Evolutionary conservation across 2,329 filamentous ascomycete species (phyloP), one percentile per base, ranked within the genome.

Genomic region (Trichoderma endophyticum): DNA sequence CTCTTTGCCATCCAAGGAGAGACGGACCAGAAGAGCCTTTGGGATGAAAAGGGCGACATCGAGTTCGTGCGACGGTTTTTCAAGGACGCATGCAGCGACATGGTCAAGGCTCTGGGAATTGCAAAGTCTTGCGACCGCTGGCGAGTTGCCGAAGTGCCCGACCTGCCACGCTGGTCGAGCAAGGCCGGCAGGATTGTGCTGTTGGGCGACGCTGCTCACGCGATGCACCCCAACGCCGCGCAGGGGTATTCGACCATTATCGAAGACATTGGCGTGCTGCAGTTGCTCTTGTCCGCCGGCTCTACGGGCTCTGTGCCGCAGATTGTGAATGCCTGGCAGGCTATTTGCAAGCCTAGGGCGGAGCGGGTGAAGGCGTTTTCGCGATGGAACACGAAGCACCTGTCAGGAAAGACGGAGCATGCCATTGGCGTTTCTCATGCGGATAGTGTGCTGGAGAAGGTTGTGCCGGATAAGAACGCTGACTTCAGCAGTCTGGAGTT

Each of bases 21-120:
- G 6, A 74, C 76, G 1, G 75, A 77, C 51, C 75, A 76, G 64
- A 72, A 72, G 15, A 61, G 73, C 7, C 68, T 77, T 4, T 77
- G 76, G 76, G 76, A 77, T 18, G 75, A 77, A 26, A 66, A 74
- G 15, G 75, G 76, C 21, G 76, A 77, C 6, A 75, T 77, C 26
- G 70, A 69, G 7, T 73, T 73, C 21, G 74, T 77, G n/a, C 71
- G 75, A 1, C 59, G 74, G 0, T 57, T 70, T 51, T 75, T 75
- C 48, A 43, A 66, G 11, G 69, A 51, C 11, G 62, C 73, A 2
- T 75, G 72, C 34, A 62, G 56, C 3, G 75, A 76, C 57, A 36
- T 76, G 26, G 66, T 71, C 21, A 73, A 71, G 48, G 70, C 62
- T 1, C 65, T 76, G 14, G 59, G 64, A 3, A 34, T 72, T 18